Evolutionary conservation across 2,329 filamentous ascomycete species (phyloP), one percentile per base, ranked within the genome.

Genomic region (Alternaria conjuncta): DNA sequence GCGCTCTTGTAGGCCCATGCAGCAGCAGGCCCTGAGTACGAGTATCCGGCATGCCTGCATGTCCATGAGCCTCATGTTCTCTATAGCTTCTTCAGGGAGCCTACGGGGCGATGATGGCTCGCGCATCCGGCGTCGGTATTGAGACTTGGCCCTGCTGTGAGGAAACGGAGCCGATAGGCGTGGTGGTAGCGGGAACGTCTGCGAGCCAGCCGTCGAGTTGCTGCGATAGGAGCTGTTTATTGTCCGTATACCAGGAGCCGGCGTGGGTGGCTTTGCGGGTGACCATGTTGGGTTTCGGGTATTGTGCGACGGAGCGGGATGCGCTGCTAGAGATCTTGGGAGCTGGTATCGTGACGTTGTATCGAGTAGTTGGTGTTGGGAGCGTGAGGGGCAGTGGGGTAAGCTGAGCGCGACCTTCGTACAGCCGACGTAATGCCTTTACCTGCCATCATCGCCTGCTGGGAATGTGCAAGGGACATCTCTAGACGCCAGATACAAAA

Each of bases 1-100:
- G 97, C 89, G 7, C 88, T 87, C 80, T 93, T 96, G 82, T 98
- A 99, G 9, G 96, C 96, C 90, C 93, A 98, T 46, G 94, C 96
- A 46, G 96, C 96, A 70, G 93, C 95, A 43, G 90, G 88, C 8
- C 96, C 96, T 5, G 96, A 99, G 84, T 95, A 98, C 2, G 88
- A 84, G 82, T 97, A 99, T 65, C 96, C 96, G 63, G 96, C 96
- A 80, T 99, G 96, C 64, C 95, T 97, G 72, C 69, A 63, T 66
- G 63, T 72, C 57, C 75, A 75, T 78, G 71, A 79, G 73, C 71
- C 60, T 69, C 30, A 21, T 10, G 51, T 53, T 61, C 20, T 32
- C 28, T 50, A 26, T 8, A 51, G 45, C n/a, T 21, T 26, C n/a
- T 53, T 20, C 44, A 58, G 25, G 49, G 56, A 67, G 71, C 91